Evolutionary conservation across 306 rosid genomes (phyloP).

Genomic region (Quillaja saponaria): DNA sequence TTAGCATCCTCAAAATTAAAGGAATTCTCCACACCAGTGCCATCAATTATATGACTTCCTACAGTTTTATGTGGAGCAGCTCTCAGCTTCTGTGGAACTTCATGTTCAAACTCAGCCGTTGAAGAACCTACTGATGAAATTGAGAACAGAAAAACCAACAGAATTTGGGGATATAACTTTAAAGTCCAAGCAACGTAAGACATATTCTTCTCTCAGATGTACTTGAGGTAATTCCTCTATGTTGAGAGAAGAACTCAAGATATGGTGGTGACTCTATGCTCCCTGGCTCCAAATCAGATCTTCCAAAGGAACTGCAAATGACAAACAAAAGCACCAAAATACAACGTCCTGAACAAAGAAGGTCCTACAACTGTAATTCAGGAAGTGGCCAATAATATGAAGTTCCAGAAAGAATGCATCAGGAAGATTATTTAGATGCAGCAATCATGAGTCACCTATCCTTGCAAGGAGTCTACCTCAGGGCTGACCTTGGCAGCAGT

Average conservation of each 20-base stretch:
- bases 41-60: slow-evolving; percentile 74
- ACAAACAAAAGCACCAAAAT: slow-evolving; percentile 1
- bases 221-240: background rate
- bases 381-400: slow-evolving; percentile 4
- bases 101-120: slow-evolving; percentile 53
- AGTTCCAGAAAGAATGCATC: slow-evolving; percentile 15
- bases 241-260: background rate
- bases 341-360: slow-evolving; percentile 21
- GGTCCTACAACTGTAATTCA: slow-evolving; percentile 25
- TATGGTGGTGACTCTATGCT: slow-evolving; percentile 21
- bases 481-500: slow-evolving; percentile 35
- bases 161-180: slow-evolving; percentile 31
- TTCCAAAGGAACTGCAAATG: slow-evolving; percentile 36
- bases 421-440: slow-evolving; percentile 32
- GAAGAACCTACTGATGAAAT: background rate
- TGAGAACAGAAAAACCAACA: slow-evolving; percentile 32
- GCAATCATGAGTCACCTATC: slow-evolving; percentile 24
- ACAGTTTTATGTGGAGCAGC: slow-evolving; percentile 73
- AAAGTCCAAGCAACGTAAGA: slow-evolving; percentile 42
- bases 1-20: slow-evolving; percentile 44
- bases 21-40: slow-evolving; percentile 65
- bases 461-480: slow-evolving; percentile 25
- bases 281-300: slow-evolving; percentile 44
- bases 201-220: slow-evolving; percentile 28
- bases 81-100: slow-evolving; percentile 47